Percentiles rank a stretch among this genome's conserved stretches.
Evolutionary conservation across 2,329 filamentous ascomycete species (phyloP).

Genomic region (Chaetoscypha palmicola): DNA sequence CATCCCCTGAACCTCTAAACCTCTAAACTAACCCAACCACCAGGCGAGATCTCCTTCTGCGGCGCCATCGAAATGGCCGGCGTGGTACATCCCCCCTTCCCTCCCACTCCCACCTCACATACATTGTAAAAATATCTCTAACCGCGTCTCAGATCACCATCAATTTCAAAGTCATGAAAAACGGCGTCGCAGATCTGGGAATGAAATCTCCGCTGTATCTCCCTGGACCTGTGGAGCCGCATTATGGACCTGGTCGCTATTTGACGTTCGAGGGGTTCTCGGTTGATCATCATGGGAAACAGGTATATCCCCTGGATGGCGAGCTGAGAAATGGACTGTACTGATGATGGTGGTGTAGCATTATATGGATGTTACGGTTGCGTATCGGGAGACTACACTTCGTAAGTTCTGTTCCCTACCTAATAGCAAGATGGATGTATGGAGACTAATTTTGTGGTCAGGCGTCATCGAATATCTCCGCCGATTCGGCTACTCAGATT

Average conservation of each 20-base stretch:
- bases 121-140: not conserved
- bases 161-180: conserved; percentile 82
- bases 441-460: conserved; percentile 11
- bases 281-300: conserved; percentile 81
- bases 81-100: conserved; percentile 32
- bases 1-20: no score
- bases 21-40: no score
- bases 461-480: conserved; percentile 73
- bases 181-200: conserved; percentile 64
- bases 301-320: conserved; percentile 33
- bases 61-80: conserved; percentile 94
- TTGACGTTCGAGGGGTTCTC: conserved; percentile 87
- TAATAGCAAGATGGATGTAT: not conserved
- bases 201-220: conserved; percentile 82
- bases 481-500: conserved; percentile 61
- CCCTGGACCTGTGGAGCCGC: conserved; percentile 79
- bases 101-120: not conserved
- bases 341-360: conserved; percentile 13
- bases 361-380: conserved; percentile 25
- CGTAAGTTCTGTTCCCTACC: conserved; percentile 31
- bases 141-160: conserved; percentile 56
- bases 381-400: conserved; percentile 34
- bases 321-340: not conserved
- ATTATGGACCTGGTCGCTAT: conserved; percentile 75
- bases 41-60: conserved; percentile 75